Conservation (phyloP, 2,329 filamentous ascomycete genomes). For the Neonectria coccinea region DNA sequence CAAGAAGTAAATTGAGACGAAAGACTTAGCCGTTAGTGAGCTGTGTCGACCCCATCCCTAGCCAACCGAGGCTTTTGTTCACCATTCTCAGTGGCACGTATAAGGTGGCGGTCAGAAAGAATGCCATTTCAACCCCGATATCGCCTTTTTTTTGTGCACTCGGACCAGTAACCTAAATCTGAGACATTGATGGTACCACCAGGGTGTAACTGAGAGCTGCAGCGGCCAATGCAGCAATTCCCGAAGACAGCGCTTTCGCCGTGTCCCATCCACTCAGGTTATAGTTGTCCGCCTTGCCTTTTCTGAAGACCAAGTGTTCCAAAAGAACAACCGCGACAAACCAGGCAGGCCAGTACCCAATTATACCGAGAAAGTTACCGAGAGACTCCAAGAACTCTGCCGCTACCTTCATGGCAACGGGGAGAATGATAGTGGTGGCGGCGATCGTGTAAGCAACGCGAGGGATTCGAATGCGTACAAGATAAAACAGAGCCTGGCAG, state of each 20-base stretch:
- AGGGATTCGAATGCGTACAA: constrained; percentile 49
- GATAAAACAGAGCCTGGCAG: constrained; percentile 51
- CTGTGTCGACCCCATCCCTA: no score
- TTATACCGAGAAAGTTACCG: neutral
- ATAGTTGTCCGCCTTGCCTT: neutral
- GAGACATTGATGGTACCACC: neutral
- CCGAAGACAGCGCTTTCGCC: neutral
- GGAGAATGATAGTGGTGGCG: neutral
- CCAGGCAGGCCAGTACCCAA: neutral
- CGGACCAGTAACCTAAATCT: neutral
- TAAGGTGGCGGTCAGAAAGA: neutral
- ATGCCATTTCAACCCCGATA: neutral
- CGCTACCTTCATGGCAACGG: neutral
- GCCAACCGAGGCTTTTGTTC: no score
- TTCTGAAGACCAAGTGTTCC: neutral
- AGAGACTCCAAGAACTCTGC: neutral
- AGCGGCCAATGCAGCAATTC: neutral
- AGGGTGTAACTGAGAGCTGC: neutral
- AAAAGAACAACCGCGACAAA: neutral
- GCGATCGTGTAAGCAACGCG: neutral
- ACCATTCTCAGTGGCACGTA: neutral
- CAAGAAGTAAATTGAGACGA: no score
- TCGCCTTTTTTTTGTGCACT: neutral
- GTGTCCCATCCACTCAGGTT: neutral
- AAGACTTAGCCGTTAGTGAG: no score